Evolutionary conservation across 2,329 filamentous ascomycete genomes (phyloP).

Genomic region (Fusarium poae): DNA sequence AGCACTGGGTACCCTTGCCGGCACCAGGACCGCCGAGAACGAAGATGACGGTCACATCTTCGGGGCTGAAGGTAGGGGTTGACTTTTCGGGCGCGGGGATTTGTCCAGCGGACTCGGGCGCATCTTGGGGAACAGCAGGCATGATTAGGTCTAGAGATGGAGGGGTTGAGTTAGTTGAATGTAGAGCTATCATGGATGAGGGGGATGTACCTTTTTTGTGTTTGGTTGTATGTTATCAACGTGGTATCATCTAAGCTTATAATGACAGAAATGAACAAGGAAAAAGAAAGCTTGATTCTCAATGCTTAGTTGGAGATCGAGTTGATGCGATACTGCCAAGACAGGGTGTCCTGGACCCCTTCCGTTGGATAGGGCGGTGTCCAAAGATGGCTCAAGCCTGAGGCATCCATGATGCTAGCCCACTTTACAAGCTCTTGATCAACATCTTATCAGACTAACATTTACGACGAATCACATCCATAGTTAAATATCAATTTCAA

Average conservation of each 20-base stretch:
- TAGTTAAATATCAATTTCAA: background rate
- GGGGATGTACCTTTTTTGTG: slow-evolving; percentile 20
- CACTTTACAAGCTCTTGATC: slow-evolving; percentile 24
- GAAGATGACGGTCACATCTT: slow-evolving; percentile 91
- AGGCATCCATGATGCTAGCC: slow-evolving; percentile 32
- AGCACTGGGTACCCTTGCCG: slow-evolving; percentile 97
- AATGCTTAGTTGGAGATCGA: slow-evolving; percentile 7
- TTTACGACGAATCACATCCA: background rate
- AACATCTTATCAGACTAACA: slow-evolving; percentile 9
- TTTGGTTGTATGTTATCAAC: slow-evolving; percentile 20
- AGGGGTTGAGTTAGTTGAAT: slow-evolving; percentile 13
- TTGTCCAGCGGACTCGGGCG: slow-evolving; percentile 44
- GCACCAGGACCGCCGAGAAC: slow-evolving; percentile 95
- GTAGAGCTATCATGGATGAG: slow-evolving; percentile 22
- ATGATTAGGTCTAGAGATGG: slow-evolving; percentile 23
- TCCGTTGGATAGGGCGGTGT: slow-evolving; percentile 31
- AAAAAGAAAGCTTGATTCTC: slow-evolving; percentile 10
- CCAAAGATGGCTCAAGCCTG: slow-evolving; percentile 10
- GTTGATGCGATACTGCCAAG: slow-evolving; percentile 30
- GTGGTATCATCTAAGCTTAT: slow-evolving; percentile 13
- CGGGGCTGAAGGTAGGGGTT: slow-evolving; percentile 77
- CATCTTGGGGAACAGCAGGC: slow-evolving; percentile 33
- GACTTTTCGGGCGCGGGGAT: slow-evolving; percentile 64
- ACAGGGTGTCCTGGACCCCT: slow-evolving; percentile 27
- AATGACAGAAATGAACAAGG: background rate